Evolutionary conservation across 345 rosid species (phyloP).

Genomic region (Salix dunnii): DNA sequence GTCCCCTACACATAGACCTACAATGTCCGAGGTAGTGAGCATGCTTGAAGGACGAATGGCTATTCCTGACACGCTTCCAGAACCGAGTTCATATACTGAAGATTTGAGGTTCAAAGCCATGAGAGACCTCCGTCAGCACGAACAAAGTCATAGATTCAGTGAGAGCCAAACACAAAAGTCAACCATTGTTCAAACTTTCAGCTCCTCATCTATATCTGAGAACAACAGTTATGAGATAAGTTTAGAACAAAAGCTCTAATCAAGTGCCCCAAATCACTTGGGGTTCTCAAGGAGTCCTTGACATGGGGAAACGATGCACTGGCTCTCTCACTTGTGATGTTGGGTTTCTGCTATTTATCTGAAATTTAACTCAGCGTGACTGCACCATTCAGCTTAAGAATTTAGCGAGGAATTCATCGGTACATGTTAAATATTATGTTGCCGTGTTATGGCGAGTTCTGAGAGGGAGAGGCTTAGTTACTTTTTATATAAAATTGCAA

Average conservation of each 20-base stretch:
- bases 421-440: background rate
- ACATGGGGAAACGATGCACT: background rate
- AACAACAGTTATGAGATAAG: background rate
- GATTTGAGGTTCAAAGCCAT: constrained; percentile 33
- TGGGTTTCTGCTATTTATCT: background rate
- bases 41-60: constrained; percentile 22
- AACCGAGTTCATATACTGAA: constrained; percentile 5
- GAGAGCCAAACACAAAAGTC: constrained; percentile 35
- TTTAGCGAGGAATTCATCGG: background rate
- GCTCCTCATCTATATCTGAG: constrained; percentile 25
- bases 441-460: background rate
- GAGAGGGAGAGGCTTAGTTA: too few relatives aligned
- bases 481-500: background rate
- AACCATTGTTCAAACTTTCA: constrained; percentile 17
- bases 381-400: background rate
- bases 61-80: constrained; percentile 13
- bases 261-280: background rate
- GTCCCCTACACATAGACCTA: constrained; percentile 22
- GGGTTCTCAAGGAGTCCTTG: background rate
- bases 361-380: background rate
- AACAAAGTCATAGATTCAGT: constrained; percentile 23
- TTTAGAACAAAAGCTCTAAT: background rate
- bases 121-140: constrained; percentile 37
- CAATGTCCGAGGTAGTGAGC: constrained; percentile 27
- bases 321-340: background rate